Percentiles rank a stretch among this genome's conserved stretches.
Conservation (phyloP, 441 rosid genomes). For the Mallotus japonicus region DNA sequence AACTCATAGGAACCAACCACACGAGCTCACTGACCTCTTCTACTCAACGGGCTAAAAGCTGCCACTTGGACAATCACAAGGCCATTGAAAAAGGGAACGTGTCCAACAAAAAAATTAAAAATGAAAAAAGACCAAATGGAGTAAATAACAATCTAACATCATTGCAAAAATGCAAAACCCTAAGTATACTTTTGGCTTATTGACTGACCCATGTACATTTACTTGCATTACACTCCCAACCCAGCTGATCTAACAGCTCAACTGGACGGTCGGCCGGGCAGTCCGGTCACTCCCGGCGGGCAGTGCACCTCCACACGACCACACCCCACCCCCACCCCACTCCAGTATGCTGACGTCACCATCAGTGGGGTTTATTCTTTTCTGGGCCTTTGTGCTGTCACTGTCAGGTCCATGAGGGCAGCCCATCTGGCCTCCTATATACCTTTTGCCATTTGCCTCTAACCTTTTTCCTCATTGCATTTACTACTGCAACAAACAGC, state of each 20-base stretch:
- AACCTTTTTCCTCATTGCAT: neutral
- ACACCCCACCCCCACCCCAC: constrained; percentile 8
- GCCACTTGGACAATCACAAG: constrained; percentile 28
- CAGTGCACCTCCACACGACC: no score
- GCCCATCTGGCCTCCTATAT: constrained; percentile 30
- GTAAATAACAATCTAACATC: constrained; percentile 9
- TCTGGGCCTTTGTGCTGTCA: constrained; percentile 50
- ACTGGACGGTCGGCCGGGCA: constrained; percentile 26
- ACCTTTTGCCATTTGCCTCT: constrained; percentile 4
- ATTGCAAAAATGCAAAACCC: neutral
- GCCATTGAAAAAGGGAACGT: neutral
- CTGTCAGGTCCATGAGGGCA: constrained; percentile 37
- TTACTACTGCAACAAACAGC: neutral
- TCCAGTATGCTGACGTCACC: constrained; percentile 36
- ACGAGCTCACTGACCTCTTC: constrained; percentile 15
- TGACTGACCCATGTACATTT: constrained; percentile 1
- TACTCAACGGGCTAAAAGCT: constrained; percentile 14
- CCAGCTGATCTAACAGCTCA: neutral
- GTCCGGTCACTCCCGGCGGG: neutral
- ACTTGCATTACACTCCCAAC: neutral
- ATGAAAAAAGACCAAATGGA: neutral
- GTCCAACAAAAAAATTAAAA: neutral
- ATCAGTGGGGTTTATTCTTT: constrained; percentile 31
- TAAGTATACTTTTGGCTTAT: neutral
- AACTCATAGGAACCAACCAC: constrained; percentile 9